Conservation (phyloP, 176 grass and related monocot genomes). For the Aegilops sharonensis region DNA sequence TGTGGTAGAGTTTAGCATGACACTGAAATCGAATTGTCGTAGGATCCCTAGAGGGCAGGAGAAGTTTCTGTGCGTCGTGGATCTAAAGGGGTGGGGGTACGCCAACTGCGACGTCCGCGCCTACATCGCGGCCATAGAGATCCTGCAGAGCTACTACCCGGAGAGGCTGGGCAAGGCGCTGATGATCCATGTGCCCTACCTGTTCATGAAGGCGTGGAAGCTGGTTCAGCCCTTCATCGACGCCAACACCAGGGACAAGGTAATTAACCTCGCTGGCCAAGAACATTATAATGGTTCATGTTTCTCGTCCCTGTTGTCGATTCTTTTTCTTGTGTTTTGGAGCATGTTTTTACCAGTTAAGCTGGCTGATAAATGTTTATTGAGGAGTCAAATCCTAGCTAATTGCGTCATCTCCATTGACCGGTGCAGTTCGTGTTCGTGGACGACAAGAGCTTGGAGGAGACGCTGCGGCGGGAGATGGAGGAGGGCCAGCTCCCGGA, state of each 20-base stretch:
- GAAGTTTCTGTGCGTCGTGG: conserved; percentile 60
- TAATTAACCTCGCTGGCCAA: background rate
- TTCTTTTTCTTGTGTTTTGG: background rate
- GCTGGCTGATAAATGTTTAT: background rate
- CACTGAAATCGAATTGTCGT: background rate
- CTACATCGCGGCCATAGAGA: conserved; percentile 61
- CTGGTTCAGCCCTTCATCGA: conserved; percentile 66
- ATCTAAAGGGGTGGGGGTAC: conserved; percentile 77
- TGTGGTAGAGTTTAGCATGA: background rate
- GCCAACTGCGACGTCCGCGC: conserved; percentile 57
- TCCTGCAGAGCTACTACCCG: conserved; percentile 78
- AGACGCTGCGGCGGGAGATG: conserved; percentile 56
- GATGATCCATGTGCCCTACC: conserved; percentile 58
- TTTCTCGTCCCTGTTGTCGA: background rate
- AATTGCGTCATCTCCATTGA: background rate
- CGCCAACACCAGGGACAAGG: conserved; percentile 65
- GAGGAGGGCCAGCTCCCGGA: conserved; percentile 68
- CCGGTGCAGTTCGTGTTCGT: conserved; percentile 70
- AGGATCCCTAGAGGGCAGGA: conserved; percentile 63
- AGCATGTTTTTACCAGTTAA: too few relatives aligned
- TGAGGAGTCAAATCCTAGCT: background rate
- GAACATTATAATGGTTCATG: conserved; percentile 28
- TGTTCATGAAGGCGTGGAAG: conserved; percentile 81
- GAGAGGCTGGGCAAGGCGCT: conserved; percentile 65
- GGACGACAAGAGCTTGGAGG: conserved; percentile 61